These are phyloP conservation scores for Calonectria hongkongensis DNA, from an alignment of 2,329 filamentous ascomycete species.

Conservation along the genomic window DNA sequence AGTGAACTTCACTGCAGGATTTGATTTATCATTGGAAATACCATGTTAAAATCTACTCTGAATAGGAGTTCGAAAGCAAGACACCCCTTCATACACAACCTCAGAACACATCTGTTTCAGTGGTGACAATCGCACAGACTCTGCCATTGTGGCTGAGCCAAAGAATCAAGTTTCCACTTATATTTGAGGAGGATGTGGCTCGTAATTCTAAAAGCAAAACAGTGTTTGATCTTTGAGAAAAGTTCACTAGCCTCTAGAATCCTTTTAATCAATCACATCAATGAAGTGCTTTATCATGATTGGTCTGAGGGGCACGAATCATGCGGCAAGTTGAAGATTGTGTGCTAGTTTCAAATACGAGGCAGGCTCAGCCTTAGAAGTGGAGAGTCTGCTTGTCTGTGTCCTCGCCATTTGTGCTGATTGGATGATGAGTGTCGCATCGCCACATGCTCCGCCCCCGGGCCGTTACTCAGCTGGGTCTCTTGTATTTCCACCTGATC, in stretches of 20 bases:
- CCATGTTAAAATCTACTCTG: too few relatives aligned
- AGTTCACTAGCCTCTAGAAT: neutral
- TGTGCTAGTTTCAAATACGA: too few relatives aligned
- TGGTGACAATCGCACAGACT: too few relatives aligned
- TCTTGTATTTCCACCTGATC: neutral
- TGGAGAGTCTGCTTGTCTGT: neutral
- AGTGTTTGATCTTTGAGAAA: neutral
- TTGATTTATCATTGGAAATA: too few relatives aligned
- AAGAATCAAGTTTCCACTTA: too few relatives aligned
- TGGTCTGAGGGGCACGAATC: neutral
- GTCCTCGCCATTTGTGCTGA: neutral
- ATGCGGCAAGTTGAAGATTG: too few relatives aligned
- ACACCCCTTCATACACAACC: too few relatives aligned
- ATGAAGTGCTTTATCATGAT: neutral
- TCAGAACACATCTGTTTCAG: too few relatives aligned
- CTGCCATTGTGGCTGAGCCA: too few relatives aligned
- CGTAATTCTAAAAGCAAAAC: neutral
- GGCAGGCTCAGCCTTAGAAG: neutral
- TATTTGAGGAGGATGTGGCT: too few relatives aligned
- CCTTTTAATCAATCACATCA: neutral
- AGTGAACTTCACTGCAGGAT: too few relatives aligned
- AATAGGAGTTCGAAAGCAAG: too few relatives aligned
- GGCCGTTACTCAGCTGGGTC: neutral
- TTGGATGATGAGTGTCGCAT: neutral
- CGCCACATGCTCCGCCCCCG: neutral